These are phyloP conservation scores for Penicillium sp. DNA, from an alignment of 2,329 filamentous ascomycete genomes.

Conservation along the genomic window DNA sequence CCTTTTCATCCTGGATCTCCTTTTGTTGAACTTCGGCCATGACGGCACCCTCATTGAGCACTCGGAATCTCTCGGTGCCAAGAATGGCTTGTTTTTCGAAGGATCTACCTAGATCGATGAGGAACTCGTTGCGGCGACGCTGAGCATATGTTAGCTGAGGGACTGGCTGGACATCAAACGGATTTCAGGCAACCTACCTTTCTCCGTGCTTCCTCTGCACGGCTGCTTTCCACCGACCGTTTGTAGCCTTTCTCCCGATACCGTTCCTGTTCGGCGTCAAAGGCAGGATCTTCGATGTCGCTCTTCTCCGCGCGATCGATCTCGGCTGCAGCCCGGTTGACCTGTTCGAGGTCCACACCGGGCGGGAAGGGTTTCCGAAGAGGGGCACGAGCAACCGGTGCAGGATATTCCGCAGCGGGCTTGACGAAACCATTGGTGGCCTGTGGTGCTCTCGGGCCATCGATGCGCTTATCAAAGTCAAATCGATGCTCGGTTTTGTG, in stretches of 20 bases:
- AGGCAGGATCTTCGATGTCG: slow-evolving; percentile 55
- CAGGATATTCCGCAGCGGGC: slow-evolving; percentile 6
- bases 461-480: slow-evolving; percentile 22
- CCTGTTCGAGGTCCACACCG: slow-evolving; percentile 57
- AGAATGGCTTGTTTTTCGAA: slow-evolving; percentile 66
- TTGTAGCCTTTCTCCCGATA: slow-evolving; percentile 59
- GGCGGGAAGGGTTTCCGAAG: slow-evolving; percentile 17
- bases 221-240: slow-evolving; percentile 64
- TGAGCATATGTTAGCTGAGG: slow-evolving; percentile 31
- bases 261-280: slow-evolving; percentile 51
- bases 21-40: slow-evolving; percentile 83
- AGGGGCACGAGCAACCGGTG: slow-evolving; percentile 5
- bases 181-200: slow-evolving; percentile 50
- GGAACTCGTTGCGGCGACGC: slow-evolving; percentile 58
- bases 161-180: background rate
- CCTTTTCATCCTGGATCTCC: slow-evolving; percentile 91
- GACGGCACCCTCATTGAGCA: slow-evolving; percentile 74
- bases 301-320: slow-evolving; percentile 57
- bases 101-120: slow-evolving; percentile 56
- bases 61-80: slow-evolving; percentile 73
- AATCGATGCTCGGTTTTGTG: slow-evolving; percentile 30
- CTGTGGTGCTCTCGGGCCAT: slow-evolving; percentile 3
- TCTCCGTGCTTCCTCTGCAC: slow-evolving; percentile 61
- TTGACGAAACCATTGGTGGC: slow-evolving; percentile 16
- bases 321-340: slow-evolving; percentile 63